These are phyloP conservation scores for Saitozyma podzolica DNA, from an alignment of 768 basidiomycete species.

Conservation along the genomic window DNA sequence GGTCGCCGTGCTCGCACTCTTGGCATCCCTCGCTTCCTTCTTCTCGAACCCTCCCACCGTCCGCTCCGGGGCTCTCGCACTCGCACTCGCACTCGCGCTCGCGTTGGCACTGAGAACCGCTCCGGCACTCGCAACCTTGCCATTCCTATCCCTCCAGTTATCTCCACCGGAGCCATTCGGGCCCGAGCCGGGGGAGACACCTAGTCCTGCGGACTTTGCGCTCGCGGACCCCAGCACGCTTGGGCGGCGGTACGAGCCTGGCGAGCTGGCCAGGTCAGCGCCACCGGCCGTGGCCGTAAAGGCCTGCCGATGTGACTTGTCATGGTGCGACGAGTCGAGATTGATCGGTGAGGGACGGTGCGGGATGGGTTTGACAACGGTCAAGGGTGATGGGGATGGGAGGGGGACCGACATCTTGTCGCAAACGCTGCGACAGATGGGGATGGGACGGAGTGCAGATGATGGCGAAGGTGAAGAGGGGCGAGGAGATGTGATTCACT, in stretches of 20 bases:
- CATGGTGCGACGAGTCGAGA: constrained; percentile 5
- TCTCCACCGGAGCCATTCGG: constrained; percentile 6
- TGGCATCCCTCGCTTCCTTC: constrained; percentile 16
- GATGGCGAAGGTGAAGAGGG: too few species aligned
- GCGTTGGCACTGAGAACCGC: neutral
- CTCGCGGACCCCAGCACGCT: neutral
- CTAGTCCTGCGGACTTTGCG: neutral
- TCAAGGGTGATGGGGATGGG: constrained; percentile 28
- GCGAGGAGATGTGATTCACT: too few species aligned
- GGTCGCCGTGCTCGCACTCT: constrained; percentile 5
- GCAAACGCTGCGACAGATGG: neutral
- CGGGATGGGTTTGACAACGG: constrained; percentile 25
- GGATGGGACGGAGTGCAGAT: too few species aligned
- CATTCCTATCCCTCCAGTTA: constrained; percentile 8
- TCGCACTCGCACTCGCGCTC: neutral
- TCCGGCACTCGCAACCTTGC: neutral
- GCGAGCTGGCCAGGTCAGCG: neutral
- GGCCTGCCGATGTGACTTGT: constrained; percentile 12
- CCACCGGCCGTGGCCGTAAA: constrained; percentile 5
- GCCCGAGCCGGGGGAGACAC: neutral
- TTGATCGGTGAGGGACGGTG: constrained; percentile 25
- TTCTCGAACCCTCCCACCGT: constrained; percentile 45
- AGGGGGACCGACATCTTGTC: constrained; percentile 37
- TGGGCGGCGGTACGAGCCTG: neutral
- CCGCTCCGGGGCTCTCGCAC: constrained; percentile 25